Conservation (phyloP, 2,329 filamentous ascomycete species). For the Aspergillus texensis region DNA sequence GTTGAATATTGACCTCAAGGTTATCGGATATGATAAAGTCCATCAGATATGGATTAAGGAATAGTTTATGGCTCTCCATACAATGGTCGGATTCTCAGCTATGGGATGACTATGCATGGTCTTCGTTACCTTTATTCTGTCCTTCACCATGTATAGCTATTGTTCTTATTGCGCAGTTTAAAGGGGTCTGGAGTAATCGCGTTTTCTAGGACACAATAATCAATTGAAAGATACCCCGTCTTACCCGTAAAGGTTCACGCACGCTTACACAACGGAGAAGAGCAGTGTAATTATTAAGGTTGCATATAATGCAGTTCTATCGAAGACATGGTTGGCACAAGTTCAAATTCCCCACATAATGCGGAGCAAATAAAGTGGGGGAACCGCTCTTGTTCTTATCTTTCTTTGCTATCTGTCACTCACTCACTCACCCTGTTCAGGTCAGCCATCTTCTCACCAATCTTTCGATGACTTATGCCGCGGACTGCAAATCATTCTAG, state of each 20-base stretch:
- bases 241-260: neutral
- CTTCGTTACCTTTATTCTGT: neutral
- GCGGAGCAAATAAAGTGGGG: neutral
- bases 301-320: neutral
- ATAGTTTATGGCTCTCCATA: conserved; percentile 10
- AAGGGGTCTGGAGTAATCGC: too few relatives aligned
- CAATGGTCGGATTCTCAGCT: neutral
- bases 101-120: neutral
- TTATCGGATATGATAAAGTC: conserved; percentile 65
- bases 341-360: conserved; percentile 2
- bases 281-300: neutral
- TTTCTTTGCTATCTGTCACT: neutral
- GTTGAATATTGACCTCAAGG: conserved; percentile 62
- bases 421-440: neutral
- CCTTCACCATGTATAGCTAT: neutral
- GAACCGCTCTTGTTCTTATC: conserved; percentile 3
- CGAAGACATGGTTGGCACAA: neutral
- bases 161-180: too few relatives aligned
- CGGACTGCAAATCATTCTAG: conserved; percentile 18
- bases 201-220: neutral
- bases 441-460: neutral
- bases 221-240: neutral
- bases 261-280: neutral
- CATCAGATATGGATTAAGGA: conserved; percentile 58
- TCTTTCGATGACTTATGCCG: conserved; percentile 7